These are phyloP conservation scores for Termitomyces sp. DNA, from an alignment of 768 basidiomycete genomes.

Conservation along the genomic window DNA sequence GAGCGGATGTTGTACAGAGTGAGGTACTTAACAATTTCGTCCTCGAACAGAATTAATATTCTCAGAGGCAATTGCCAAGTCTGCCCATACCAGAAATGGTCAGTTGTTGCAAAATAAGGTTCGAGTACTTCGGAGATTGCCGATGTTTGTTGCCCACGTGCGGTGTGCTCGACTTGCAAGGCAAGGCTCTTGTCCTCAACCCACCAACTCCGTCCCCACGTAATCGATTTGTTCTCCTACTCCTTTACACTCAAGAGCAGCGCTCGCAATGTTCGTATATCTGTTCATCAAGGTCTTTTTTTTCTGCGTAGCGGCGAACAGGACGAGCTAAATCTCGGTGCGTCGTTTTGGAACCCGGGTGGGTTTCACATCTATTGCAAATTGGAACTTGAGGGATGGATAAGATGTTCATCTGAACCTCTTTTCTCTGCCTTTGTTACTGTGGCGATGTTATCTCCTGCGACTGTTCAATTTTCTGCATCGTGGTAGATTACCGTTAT, in stretches of 20 bases:
- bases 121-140: slow-evolving; percentile 14
- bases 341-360: background rate
- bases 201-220: background rate
- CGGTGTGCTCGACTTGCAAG: slow-evolving; percentile 11
- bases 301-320: background rate
- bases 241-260: background rate
- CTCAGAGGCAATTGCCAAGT: background rate
- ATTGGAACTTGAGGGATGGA: background rate
- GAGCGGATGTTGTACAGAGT: background rate
- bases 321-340: background rate
- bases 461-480: background rate
- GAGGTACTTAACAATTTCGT: background rate
- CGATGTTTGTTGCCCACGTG: slow-evolving; percentile 11
- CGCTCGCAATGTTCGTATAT: background rate
- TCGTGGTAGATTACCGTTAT: background rate
- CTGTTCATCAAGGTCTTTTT: background rate
- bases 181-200: slow-evolving; percentile 2
- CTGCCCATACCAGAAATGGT: background rate
- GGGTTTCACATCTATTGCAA: slow-evolving; percentile 1
- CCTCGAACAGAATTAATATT: background rate
- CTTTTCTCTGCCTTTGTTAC: background rate
- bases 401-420: background rate
- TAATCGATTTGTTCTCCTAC: background rate
- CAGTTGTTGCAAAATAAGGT: slow-evolving; percentile 7
- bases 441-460: background rate